phyloP scores from a whole-genome alignment of 1,284 basidiomycete genomes.

The Tylopilus orsonianus region DNA sequence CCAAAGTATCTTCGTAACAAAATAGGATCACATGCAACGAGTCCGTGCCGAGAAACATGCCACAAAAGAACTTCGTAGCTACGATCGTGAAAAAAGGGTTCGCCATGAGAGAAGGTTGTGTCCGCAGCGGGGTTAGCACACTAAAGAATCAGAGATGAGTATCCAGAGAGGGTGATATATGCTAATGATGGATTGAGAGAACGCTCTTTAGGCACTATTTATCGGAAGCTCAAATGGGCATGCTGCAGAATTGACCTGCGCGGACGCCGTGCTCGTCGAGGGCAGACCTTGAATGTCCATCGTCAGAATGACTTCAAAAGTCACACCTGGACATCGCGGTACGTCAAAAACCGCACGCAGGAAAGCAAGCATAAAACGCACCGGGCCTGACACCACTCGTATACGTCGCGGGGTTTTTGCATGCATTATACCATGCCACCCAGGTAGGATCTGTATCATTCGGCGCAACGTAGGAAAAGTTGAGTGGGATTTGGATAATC shows the following conservation, averaged over 20 bases:
- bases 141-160: constrained; percentile 9
- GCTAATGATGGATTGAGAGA: neutral
- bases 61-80: neutral
- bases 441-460: constrained; percentile 83
- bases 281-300: constrained; percentile 73
- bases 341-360: neutral
- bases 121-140: constrained; percentile 16
- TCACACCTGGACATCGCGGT: constrained; percentile 46
- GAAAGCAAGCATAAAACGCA: constrained; percentile 36
- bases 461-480: constrained; percentile 78
- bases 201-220: constrained; percentile 30
- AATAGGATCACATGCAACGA: neutral
- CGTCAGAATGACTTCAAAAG: constrained; percentile 65
- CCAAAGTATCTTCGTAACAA: neutral
- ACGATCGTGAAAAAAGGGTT: neutral
- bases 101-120: neutral
- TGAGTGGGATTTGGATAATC: constrained; percentile 67
- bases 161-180: constrained; percentile 15
- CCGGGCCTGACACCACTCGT: constrained; percentile 57
- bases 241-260: constrained; percentile 58
- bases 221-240: constrained; percentile 77
- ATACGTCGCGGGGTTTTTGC: constrained; percentile 59
- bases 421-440: constrained; percentile 78
- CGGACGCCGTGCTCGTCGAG: constrained; percentile 50
- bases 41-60: constrained; percentile 9